These are phyloP conservation scores for Firmiana major DNA, from an alignment of 345 rosid genomes.

Conservation along the genomic window DNA sequence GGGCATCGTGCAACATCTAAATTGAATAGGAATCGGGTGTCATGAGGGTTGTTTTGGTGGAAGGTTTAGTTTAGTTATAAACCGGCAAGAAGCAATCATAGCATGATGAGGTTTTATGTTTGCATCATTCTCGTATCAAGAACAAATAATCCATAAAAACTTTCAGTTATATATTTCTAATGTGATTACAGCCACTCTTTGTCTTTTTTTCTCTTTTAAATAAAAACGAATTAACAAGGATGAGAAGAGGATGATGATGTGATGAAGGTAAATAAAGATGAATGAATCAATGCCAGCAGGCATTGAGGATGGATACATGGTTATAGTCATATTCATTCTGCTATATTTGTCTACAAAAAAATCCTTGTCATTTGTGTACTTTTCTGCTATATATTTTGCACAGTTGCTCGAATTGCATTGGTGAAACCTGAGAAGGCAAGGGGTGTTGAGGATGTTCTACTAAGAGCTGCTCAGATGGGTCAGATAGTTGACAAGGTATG, in stretches of 20 bases:
- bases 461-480: conserved; percentile 89
- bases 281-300: background rate
- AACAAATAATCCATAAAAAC: background rate
- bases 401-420: conserved; percentile 92
- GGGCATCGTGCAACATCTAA: background rate
- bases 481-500: conserved; percentile 90
- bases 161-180: background rate
- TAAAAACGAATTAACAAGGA: background rate
- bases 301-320: background rate
- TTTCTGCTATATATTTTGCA: background rate
- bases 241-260: background rate
- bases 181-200: background rate
- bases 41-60: background rate
- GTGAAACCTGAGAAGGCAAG: conserved; percentile 99
- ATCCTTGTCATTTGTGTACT: background rate
- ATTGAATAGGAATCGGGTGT: background rate
- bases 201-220: background rate
- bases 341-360: background rate
- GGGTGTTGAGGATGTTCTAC: conserved; percentile 84
- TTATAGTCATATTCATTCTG: background rate
- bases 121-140: background rate
- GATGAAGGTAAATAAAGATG: background rate
- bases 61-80: background rate
- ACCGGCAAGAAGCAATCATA: background rate
- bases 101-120: background rate